These are phyloP conservation scores for Babesia ovis DNA, from an alignment of 169 alveolate species.

Conservation along the genomic window DNA sequence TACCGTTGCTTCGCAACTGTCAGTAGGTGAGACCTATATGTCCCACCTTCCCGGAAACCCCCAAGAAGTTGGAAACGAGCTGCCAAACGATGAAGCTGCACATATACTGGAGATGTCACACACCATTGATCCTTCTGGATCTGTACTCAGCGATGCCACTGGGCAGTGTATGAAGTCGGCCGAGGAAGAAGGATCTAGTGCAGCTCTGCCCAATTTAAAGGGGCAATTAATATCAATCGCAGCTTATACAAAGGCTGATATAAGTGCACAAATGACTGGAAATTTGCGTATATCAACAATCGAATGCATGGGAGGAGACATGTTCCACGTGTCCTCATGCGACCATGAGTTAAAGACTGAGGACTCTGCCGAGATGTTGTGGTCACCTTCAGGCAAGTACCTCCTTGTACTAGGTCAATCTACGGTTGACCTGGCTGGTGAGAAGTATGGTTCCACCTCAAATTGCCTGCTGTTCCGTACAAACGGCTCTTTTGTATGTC, in stretches of 20 bases:
- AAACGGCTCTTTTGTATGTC: constrained; percentile 29
- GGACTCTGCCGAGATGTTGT: constrained; percentile 66
- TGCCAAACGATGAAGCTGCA: background rate
- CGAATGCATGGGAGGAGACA: constrained; percentile 1
- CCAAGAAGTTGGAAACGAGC: background rate
- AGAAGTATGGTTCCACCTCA: constrained; percentile 66
- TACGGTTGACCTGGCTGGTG: constrained; percentile 69
- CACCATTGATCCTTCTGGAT: background rate
- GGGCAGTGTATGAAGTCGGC: background rate
- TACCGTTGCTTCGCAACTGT: background rate
- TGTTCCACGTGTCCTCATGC: constrained; percentile 12
- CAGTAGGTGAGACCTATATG: background rate
- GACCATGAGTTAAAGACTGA: constrained; percentile 55
- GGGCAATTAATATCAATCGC: constrained; percentile 21
- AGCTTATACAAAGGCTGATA: constrained; percentile 55
- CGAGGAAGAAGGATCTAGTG: background rate
- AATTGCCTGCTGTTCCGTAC: constrained; percentile 54
- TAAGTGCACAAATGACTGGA: constrained; percentile 37
- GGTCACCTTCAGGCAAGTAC: constrained; percentile 65
- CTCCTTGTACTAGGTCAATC: constrained; percentile 61
- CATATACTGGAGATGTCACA: too few species aligned
- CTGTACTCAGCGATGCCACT: background rate
- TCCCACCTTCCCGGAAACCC: background rate
- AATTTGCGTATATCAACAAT: constrained; percentile 51
- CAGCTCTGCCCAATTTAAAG: background rate